phyloP scores from a whole-genome alignment of 169 alveolate species.

The Neospora caninum region DNA sequence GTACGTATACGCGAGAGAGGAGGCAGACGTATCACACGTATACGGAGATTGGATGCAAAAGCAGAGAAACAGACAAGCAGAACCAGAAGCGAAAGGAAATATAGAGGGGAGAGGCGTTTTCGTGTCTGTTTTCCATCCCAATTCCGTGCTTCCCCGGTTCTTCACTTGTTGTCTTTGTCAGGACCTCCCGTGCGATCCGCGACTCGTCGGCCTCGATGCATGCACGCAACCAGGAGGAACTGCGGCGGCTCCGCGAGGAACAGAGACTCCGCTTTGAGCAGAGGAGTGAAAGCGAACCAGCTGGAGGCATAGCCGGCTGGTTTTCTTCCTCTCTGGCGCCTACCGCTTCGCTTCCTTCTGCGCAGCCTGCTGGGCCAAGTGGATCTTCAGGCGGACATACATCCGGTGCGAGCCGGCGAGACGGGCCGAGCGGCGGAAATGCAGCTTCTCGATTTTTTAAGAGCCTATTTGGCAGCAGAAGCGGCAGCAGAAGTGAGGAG shows the following conservation, averaged over 20 bases:
- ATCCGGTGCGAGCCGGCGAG: background rate
- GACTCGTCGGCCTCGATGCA: background rate
- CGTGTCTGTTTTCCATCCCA: background rate
- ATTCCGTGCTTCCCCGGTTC: background rate
- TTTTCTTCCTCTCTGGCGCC: background rate
- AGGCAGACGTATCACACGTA: too few relatives aligned
- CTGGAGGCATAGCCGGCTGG: background rate
- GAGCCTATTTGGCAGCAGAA: background rate
- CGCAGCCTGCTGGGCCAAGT: background rate
- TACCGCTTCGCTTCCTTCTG: background rate
- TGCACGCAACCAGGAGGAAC: background rate
- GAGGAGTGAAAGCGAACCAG: background rate
- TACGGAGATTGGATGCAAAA: too few relatives aligned
- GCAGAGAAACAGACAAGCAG: background rate
- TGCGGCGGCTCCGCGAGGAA: slow-evolving; percentile 25
- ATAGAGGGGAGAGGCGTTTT: background rate
- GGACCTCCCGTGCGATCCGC: slow-evolving; percentile 40
- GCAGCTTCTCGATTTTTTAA: background rate
- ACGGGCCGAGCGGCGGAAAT: background rate
- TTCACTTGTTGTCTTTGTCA: background rate
- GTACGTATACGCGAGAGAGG: too few relatives aligned
- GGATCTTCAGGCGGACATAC: background rate
- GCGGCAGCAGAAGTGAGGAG: background rate
- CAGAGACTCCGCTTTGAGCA: slow-evolving; percentile 29
- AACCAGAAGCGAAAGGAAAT: background rate